Base-by-base conservation (phyloP, 257 asterid genomes). In the Striga asiatica region DNA sequence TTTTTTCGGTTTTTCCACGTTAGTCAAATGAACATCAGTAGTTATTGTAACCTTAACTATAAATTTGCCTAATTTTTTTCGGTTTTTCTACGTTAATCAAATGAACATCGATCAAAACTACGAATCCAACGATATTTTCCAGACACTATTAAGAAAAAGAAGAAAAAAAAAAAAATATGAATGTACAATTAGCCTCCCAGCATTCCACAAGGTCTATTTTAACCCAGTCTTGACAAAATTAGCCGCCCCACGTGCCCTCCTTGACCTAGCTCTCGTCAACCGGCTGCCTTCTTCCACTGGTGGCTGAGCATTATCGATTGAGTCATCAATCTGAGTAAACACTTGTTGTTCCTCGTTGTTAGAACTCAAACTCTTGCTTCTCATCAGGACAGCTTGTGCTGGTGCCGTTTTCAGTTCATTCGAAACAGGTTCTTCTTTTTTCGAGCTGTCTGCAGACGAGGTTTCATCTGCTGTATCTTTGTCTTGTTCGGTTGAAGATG, bases 401-500 rank as follows among this genome's bases (percentile, higher is more conserved):
- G 63, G 70, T 21, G 77, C 62, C 53, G 72, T 16, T 74, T 81
- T 85, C 42, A 47, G 79, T 38, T 76, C 81, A 12, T 68, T 68
- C 21, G 43, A 38, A 61, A 58, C 46, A 52, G 83, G 62, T 47
- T 76, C 31, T 56, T 69, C 65, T 52, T 48, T 51, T 67, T 56
- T 52, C 16, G 74, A 64, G 16, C 46, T 63, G 23, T 59, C 61
- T 9, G 74, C 29, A 58, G 81, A 50, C n/a, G 27, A 66, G 5
- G 46, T 54, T 56, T 67, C 84, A 45, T 73, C 89, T 46, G 66
- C 32, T 23, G 73, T 14, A 18, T 13, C 45, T 5, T 77, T 89
- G 46, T 78, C 78, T 35, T 69, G 76, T 60, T 79, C 78, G 42
- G 78, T 75, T 56, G 86, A 73, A 46, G 84, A 65, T 56, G 86